Conservation (phyloP, 2,329 filamentous ascomycete genomes). For the Diaporthe eres region DNA sequence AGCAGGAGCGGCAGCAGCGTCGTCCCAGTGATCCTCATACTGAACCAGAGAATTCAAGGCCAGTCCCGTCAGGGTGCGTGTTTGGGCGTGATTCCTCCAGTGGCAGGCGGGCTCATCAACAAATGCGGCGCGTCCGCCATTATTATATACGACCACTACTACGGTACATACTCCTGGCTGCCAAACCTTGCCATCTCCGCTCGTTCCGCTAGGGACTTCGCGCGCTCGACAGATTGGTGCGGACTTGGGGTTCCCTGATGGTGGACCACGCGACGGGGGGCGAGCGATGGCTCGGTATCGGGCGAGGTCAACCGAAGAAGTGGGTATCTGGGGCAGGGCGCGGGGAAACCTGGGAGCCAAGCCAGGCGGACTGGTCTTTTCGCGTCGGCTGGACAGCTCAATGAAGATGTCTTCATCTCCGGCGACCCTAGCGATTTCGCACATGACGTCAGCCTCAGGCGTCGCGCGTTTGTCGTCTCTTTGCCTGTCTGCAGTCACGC, state of each 20-base stretch:
- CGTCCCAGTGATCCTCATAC: constrained; percentile 27
- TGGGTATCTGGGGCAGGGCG: constrained; percentile 32
- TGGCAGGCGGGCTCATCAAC: no score
- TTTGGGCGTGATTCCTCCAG: not conserved
- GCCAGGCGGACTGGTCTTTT: constrained; percentile 1
- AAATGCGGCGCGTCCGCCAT: constrained; percentile 2
- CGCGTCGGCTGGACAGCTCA: not conserved
- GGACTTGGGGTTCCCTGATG: constrained; percentile 11
- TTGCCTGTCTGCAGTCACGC: not conserved
- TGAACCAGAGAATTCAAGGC: not conserved
- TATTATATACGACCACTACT: constrained; percentile 2
- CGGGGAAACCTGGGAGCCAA: constrained; percentile 8
- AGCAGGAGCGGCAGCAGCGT: constrained; percentile 34
- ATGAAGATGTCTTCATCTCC: constrained; percentile 17
- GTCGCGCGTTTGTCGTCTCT: not conserved
- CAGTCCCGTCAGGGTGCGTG: not conserved
- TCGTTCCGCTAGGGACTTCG: not conserved
- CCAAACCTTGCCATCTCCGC: not conserved
- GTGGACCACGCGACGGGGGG: constrained; percentile 2
- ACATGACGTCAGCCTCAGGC: constrained; percentile 15
- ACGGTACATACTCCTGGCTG: not conserved
- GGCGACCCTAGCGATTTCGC: not conserved
- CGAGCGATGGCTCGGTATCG: constrained; percentile 20
- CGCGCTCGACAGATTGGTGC: constrained; percentile 18
- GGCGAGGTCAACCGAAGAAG: constrained; percentile 35